phyloP scores from a whole-genome alignment of 2,329 filamentous ascomycete genomes.

The Verticillium nonalfalfae region DNA sequence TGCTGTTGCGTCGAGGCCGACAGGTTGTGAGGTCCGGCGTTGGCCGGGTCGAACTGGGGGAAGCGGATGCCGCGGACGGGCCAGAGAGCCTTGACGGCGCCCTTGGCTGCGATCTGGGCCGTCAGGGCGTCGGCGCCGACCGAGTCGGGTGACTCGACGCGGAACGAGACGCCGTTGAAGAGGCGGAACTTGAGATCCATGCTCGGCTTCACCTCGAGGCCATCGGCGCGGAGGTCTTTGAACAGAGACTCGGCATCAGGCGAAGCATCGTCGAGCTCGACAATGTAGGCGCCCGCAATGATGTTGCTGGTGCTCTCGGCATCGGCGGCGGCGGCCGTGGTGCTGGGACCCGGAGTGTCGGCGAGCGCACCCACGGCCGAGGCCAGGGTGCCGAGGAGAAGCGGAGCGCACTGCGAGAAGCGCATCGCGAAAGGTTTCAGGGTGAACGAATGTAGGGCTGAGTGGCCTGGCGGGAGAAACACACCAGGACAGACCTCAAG shows the following conservation, averaged over 20 bases:
- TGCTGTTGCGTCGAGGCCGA: not conserved
- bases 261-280: slow-evolving; percentile 15
- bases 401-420: not conserved
- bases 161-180: slow-evolving; percentile 19
- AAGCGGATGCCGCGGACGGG: slow-evolving; percentile 17
- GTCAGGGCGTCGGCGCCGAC: slow-evolving; percentile 14
- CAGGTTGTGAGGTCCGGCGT: not conserved
- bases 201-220: slow-evolving; percentile 12
- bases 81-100: slow-evolving; percentile 20
- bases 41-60: slow-evolving; percentile 9
- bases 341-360: not conserved
- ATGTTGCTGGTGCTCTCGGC: not conserved
- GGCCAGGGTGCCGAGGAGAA: not conserved
- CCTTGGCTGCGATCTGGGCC: slow-evolving; percentile 14
- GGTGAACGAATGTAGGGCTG: not conserved
- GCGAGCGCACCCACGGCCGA: not conserved
- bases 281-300: slow-evolving; percentile 17
- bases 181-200: slow-evolving; percentile 14
- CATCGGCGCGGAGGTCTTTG: slow-evolving; percentile 9
- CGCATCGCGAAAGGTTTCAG: not conserved
- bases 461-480: not conserved
- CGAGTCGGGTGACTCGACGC: slow-evolving; percentile 15
- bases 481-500: not conserved
- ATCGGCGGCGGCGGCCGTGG: slow-evolving; percentile 10
- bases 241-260: slow-evolving; percentile 10